These are phyloP conservation scores for Capsella rubella DNA, from an alignment of 441 rosid species.

Conservation along the genomic window DNA sequence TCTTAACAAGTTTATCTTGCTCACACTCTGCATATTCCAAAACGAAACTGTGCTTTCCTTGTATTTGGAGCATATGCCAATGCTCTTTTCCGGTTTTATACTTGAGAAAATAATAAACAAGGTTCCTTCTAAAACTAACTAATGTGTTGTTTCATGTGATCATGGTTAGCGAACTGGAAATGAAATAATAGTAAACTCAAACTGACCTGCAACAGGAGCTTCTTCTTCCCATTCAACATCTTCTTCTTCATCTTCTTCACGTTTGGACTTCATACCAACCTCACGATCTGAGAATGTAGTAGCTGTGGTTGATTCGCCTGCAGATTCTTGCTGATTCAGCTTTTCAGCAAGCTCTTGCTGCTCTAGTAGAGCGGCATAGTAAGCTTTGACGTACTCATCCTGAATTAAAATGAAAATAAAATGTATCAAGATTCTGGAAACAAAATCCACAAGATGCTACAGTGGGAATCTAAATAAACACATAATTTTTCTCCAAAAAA, in stretches of 20 bases:
- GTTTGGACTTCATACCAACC: conserved; percentile 39
- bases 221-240: conserved; percentile 40
- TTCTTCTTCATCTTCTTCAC: conserved; percentile 37
- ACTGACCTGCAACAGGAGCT: conserved; percentile 37
- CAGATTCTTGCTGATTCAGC: conserved; percentile 26
- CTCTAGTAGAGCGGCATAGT: conserved; percentile 67
- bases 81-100: not conserved
- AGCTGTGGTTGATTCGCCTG: conserved; percentile 11
- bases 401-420: conserved; percentile 36
- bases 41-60: too few relatives aligned
- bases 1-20: not conserved
- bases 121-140: too few relatives aligned
- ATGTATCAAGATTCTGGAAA: conserved; percentile 6
- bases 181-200: conserved; percentile 3
- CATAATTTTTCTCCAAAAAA: not conserved
- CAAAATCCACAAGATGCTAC: not conserved
- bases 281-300: conserved; percentile 30
- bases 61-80: not conserved
- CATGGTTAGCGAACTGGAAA: not conserved
- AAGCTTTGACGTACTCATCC: conserved; percentile 86
- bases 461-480: not conserved
- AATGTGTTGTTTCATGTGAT: not conserved
- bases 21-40: too few relatives aligned
- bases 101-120: not conserved
- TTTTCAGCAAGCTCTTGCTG: conserved; percentile 64